These are phyloP conservation scores for Spirogloea muscicola DNA, from an alignment of 139 green algal genomes.

Conservation along the genomic window DNA sequence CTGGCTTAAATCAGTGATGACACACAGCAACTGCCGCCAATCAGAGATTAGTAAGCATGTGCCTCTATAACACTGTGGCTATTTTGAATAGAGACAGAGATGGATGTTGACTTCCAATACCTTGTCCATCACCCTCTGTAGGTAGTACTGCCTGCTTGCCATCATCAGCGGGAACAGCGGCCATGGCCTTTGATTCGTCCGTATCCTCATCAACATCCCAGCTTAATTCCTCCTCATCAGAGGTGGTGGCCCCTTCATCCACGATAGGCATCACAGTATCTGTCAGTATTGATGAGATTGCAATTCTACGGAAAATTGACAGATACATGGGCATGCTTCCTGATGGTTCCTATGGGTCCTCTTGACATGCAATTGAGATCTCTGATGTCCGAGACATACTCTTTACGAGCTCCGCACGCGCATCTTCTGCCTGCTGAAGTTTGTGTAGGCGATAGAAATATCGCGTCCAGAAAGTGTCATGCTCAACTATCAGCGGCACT, in stretches of 20 bases:
- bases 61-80: neutral
- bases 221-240: constrained; percentile 57
- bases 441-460: constrained; percentile 85
- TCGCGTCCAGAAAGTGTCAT: constrained; percentile 84
- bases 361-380: no score
- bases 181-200: neutral
- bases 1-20: neutral
- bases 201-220: constrained; percentile 56
- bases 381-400: no score
- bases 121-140: no score
- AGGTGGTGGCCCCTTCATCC: constrained; percentile 47
- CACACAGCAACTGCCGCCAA: neutral
- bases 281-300: no score
- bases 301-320: no score
- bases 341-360: no score
- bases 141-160: neutral
- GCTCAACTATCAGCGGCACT: constrained; percentile 86
- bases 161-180: neutral
- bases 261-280: no score
- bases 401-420: constrained; percentile 46
- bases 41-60: neutral
- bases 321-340: no score
- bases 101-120: neutral
- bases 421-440: constrained; percentile 53
- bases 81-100: neutral